phyloP scores from a whole-genome alignment of 352 stramenopile species.

The Peronosclerospora sorghi region DNA sequence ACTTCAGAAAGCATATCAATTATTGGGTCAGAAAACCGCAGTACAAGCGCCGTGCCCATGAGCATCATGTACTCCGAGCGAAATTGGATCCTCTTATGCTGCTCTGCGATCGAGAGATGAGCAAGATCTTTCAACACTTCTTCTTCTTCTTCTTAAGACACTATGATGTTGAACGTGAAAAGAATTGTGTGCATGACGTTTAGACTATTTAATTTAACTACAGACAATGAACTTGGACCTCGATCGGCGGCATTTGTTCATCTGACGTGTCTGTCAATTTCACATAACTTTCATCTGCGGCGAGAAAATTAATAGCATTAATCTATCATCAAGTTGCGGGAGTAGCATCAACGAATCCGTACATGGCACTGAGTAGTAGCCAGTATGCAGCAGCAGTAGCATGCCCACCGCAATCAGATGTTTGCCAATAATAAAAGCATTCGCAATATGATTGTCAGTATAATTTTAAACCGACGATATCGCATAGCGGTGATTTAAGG shows the following conservation, averaged over 20 bases:
- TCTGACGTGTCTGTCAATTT: constrained; percentile 63
- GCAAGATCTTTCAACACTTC: constrained; percentile 91
- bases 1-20: constrained; percentile 95
- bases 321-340: background rate
- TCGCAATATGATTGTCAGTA: too few relatives aligned
- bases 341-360: constrained; percentile 7
- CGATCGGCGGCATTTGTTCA: constrained; percentile 48
- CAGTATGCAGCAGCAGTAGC: constrained; percentile 51
- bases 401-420: constrained; percentile 53
- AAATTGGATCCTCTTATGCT: constrained; percentile 93
- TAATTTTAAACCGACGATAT: background rate
- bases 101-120: constrained; percentile 88
- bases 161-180: too few relatives aligned
- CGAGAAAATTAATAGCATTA: background rate
- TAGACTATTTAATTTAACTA: background rate
- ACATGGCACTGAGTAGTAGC: constrained; percentile 76
- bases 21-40: constrained; percentile 96
- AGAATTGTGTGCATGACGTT: too few relatives aligned
- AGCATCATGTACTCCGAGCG: constrained; percentile 90
- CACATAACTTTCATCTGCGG: constrained; percentile 62
- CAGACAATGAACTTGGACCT: constrained; percentile 22
- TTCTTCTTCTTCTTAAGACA: constrained; percentile 92
- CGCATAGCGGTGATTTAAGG: too few relatives aligned
- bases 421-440: constrained; percentile 60
- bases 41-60: constrained; percentile 89